Percentiles rank a stretch among this genome's conserved stretches.
Conservation (phyloP, 352 stramenopile species). For the Phytophthora sp. region DNA sequence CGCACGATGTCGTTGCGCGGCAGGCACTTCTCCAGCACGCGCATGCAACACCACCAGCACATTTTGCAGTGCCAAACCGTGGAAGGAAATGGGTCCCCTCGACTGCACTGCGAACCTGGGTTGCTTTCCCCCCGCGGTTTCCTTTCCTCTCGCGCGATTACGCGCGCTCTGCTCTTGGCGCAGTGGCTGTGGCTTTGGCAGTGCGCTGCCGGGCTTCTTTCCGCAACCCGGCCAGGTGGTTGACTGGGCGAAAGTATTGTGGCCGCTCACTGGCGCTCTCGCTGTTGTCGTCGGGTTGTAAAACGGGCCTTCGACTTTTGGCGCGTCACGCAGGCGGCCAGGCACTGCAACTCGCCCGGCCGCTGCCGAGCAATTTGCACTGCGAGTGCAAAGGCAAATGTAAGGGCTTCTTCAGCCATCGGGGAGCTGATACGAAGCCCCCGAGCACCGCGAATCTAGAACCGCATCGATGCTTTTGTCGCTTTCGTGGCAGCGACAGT, state of each 20-base stretch:
- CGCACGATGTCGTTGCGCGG: conserved; percentile 89
- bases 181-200: background rate
- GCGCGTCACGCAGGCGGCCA: too few relatives aligned
- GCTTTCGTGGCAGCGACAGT: background rate
- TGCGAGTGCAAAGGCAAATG: background rate
- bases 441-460: background rate
- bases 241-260: conserved; percentile 1
- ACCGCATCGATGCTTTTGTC: background rate
- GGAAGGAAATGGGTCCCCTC: too few relatives aligned
- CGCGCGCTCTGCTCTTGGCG: background rate
- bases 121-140: background rate
- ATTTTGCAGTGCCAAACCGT: too few relatives aligned
- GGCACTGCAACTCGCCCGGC: background rate
- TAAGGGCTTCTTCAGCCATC: conserved; percentile 25
- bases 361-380: background rate
- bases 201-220: conserved; percentile 21
- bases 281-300: conserved; percentile 8
- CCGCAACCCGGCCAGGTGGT: conserved; percentile 17
- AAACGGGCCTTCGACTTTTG: too few relatives aligned
- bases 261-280: conserved; percentile 22
- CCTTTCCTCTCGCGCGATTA: background rate
- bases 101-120: too few relatives aligned
- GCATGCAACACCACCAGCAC: conserved; percentile 92
- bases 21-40: conserved; percentile 84
- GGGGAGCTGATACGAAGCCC: background rate